Base-by-base conservation (phyloP, 2,329 filamentous ascomycete species). In the Colletotrichum sp. region DNA sequence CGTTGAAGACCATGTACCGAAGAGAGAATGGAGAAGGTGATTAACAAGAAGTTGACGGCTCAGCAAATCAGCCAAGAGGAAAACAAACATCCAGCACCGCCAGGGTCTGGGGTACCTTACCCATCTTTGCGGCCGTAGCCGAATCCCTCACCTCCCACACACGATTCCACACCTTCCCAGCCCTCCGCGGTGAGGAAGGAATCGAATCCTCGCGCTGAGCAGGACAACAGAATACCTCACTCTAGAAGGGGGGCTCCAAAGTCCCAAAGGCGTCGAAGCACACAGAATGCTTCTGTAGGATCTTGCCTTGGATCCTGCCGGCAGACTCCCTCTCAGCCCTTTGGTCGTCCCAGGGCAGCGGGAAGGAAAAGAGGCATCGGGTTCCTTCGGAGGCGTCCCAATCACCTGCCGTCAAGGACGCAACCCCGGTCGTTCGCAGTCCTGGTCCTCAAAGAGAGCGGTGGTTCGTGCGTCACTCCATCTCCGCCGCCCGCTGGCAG, bases 71-170 rank as follows among this genome's bases (percentile, higher is more conserved):
- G 24, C 26, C 26, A 30, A 13, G 10, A 30, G 28, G 58, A 61
- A 32, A 61, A 32, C 24, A 58, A 58, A 58, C 55, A 58, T 58
- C 55, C 55, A 58, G 26, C 55, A 28, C 21, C 43, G 18, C 58
- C 52, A 61, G 63, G 64, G 28, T 62, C 56, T 34, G 24, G 70
- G 70, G 63, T 73, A 68, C 63, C 64, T 48, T 68, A 68, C 70
- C 70, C 63, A 36, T 26, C 36, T 48, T n/a, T 59, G 28, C 63
- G 63, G 70, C 61, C 69, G 48, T 48, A 61, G 28, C 69, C 69
- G 62, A 71, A 56, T 58, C 59, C 69, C 32, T 56, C 30, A 18
- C 28, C 14, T n/a, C 38, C 16, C 18, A 18, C 28, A 14, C 28
- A 32, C 7, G 12, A 56, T 52, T 68, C 38, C 26, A 55, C 48